Evolutionary conservation across 352 stramenopile genomes (phyloP), one percentile per base, ranked within the genome.

Genomic region (Lagenidium giganteum): DNA sequence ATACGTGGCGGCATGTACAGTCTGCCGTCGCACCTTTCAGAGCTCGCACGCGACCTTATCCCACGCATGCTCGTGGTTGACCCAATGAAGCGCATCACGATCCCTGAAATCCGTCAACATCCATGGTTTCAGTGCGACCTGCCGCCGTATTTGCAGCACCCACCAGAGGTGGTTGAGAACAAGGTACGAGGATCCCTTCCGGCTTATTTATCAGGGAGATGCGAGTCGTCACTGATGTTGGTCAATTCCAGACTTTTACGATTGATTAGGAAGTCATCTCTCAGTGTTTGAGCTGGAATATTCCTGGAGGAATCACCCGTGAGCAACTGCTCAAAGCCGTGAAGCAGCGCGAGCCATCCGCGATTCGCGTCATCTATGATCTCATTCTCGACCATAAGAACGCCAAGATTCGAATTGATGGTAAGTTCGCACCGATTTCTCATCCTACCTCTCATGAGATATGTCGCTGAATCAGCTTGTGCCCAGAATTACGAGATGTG

Each of bases 51-150:
- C 14, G 83, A 99, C 58, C 73, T 99, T 16, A 99, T 99, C 57
- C 95, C 96, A 32, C 79, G 94, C 22, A 99, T 99, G 95, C 74
- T 99, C 14, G 93, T 99, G 43, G 96, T 99, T 17, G 97, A 99
- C 57, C 97, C 97, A 3, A 98, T 98, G 87, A 99, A 99, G 70
- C 83, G 96, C 18, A 99, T 99, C 50, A 99, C 95, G 21, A 98
- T 99, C 51, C 74, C 95, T 4, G 96, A 99, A 64, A 99, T 99
- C 70, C 76, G 96, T 33, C 75, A 97, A 45, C 96, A 99, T 56
- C 92, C 96, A 4, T 99, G 96, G 95, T 99, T 99, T 63, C 86
- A 97, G 67, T 93, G 97, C 51, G 97, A 98, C 47, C 70, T 99
- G 7, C 97, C 97, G 25, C 92, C 91, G 3, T 99, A 99, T 62